Percentiles rank a stretch among this genome's conserved stretches.
Conservation (phyloP, 352 stramenopile species). For the Globisporangium polare region DNA sequence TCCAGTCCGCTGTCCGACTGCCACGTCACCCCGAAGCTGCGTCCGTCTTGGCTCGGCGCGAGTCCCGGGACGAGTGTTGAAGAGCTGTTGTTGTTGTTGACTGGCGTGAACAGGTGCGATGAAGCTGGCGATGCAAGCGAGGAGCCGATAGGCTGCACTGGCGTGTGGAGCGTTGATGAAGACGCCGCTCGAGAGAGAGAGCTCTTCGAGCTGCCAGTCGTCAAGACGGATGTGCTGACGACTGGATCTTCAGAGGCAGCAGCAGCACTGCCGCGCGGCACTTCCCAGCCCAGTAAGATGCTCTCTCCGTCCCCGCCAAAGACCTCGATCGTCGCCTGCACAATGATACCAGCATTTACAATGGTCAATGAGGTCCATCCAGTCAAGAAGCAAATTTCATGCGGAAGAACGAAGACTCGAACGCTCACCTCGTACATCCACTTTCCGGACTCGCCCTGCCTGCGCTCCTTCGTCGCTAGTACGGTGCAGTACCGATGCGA, state of each 20-base stretch:
- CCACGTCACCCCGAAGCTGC: conserved; percentile 70
- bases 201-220: neutral
- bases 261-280: conserved; percentile 26
- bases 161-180: neutral
- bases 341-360: neutral
- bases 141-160: neutral
- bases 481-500: conserved; percentile 70
- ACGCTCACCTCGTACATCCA: conserved; percentile 73
- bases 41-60: conserved; percentile 43
- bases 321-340: conserved; percentile 32
- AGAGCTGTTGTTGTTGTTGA: conserved; percentile 2
- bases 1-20: conserved; percentile 68
- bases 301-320: conserved; percentile 65
- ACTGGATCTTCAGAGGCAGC: neutral
- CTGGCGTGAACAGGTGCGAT: neutral
- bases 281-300: conserved; percentile 75
- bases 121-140: neutral
- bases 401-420: neutral
- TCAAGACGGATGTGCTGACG: neutral
- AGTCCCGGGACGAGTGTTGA: conserved; percentile 50
- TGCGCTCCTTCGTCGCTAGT: conserved; percentile 62
- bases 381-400: neutral
- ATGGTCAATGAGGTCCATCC: neutral
- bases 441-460: conserved; percentile 63
- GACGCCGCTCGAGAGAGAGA: neutral